Evolutionary conservation across 1,284 basidiomycete species (phyloP), one percentile per base, ranked within the genome.

Genomic region (Fomitopsis schrenkii): DNA sequence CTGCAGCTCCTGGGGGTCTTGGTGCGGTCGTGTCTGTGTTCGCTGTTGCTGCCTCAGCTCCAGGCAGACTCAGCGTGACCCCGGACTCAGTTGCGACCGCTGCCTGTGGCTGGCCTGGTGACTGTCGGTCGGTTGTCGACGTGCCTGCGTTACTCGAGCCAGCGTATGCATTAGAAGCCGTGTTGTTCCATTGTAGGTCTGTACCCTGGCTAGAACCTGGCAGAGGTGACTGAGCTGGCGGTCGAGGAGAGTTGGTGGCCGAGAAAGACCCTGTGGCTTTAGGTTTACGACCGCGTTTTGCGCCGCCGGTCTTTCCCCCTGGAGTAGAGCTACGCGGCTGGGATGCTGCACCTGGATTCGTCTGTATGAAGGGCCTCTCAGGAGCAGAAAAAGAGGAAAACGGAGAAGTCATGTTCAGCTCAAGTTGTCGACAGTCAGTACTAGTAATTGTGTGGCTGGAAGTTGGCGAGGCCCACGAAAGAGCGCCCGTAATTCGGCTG

Each of bases 271-370:
- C 53, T n/a, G 61, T 53, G 22, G 36, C 50, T 46, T 81, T 80
- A 10, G 84, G 83, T 68, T 86, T 86, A 15, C 84, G 78, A 36
- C 84, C 84, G 10, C 84, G 80, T 69, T 86, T 86, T 8, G 83
- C 80, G 17, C 81, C 82, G 17, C 78, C 76, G n/a, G 79, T 78
- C 55, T 80, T 62, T 55, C 70, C 53, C 46, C 70, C 62, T 60
- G 68, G 59, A 36, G 71, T 57, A 4, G 63, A 70, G 2, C 69
- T 66, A 3, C 74, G 74, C 1, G 69, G 70, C 66, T n/a, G 77
- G 68, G 40, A 54, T 3, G 67, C 59, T 0, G 64, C 64, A 9
- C 72, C 68, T 6, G 62, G 60, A n/a, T 58, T 57, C 10, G 71
- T 68, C 38, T 74, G 72, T 36, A 77, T 72, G 58, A 77, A 79